Base-by-base conservation (phyloP, 192 early-diverging fungal genomes). In the Coemansia sp. region DNA sequence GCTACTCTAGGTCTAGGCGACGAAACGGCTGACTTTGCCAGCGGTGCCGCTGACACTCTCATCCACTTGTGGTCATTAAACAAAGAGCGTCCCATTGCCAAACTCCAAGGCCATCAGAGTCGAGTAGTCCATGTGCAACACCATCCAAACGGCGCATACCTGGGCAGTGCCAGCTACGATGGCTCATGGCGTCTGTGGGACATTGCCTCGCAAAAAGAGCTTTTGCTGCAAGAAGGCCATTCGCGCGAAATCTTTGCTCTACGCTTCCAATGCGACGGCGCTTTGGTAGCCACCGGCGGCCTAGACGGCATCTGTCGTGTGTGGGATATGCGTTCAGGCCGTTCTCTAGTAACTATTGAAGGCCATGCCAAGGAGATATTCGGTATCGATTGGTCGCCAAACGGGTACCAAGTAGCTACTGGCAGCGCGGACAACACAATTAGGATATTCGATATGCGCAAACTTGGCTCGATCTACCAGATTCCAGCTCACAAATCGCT, bases 141-240 rank as follows among this genome's bases (percentile, higher is more conserved):
- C 75, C 97, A 99, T 73, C 95, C 97, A 6, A 89, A 89, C 17
- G 97, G 96, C 8, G 73, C 86, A 47, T 97, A 87, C 66, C 72
- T 99, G 53, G 97, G 91, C 53, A 78, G 80, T 50, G 80, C 80
- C 38, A 83, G 80, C 64, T 83, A 72, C 58, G 97, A 99, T 71
- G 88, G 87, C 40, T 94, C 95, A 16, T 99, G 97, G 97, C 86
- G 97, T 53, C 86, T 99, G n/a, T 99, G 95, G 95, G 97, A 99
- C 75, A 85, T 91, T 19, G 88, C 92, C 49, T 88, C 89, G 0
- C 78, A 85, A 43, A 65, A 86, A 37, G 95, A 95, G 63, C 73
- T 99, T 2, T 66, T 99, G 42, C 75, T 94, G 58, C 97, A 99
- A 68, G 93, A 97, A 68, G 97, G 97, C 13, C 97, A 99, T 77